phyloP scores from a whole-genome alignment of 2,329 filamentous ascomycete species.

The Myriosclerotinia scirpicola region DNA sequence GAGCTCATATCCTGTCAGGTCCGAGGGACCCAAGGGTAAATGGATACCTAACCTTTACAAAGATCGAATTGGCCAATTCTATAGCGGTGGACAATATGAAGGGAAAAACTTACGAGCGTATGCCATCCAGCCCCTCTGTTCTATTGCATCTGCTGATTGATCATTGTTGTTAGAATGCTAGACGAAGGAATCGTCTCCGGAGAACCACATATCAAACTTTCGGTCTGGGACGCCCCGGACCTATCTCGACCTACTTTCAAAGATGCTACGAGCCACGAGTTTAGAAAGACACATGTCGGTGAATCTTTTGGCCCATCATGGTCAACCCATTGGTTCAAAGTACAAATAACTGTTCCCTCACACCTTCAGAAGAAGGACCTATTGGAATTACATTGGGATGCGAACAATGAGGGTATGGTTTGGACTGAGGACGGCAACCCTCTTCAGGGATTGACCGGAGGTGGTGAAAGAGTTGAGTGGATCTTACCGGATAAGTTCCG shows the following conservation, averaged over 20 bases:
- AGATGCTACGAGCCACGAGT: constrained; percentile 74
- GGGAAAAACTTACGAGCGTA: constrained; percentile 72
- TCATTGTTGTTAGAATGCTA: constrained; percentile 57
- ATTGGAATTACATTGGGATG: constrained; percentile 96
- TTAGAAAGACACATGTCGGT: constrained; percentile 72
- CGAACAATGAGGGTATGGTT: constrained; percentile 89
- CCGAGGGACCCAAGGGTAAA: constrained; percentile 61
- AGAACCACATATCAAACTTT: constrained; percentile 76
- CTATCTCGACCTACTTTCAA: constrained; percentile 81
- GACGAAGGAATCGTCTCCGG: constrained; percentile 67
- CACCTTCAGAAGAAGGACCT: constrained; percentile 73
- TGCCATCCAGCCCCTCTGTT: constrained; percentile 39
- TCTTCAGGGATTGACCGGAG: constrained; percentile 87
- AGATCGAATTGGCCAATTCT: constrained; percentile 80
- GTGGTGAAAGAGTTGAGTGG: constrained; percentile 88
- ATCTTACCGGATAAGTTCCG: constrained; percentile 78
- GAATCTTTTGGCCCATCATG: constrained; percentile 88
- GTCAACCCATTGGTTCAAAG: constrained; percentile 97
- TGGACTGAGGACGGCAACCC: constrained; percentile 90
- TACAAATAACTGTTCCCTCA: constrained; percentile 74
- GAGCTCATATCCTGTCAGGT: constrained; percentile 40
- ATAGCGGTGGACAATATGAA: constrained; percentile 74
- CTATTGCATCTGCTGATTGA: constrained; percentile 22
- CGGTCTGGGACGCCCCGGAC: constrained; percentile 79
- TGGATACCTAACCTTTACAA: constrained; percentile 84